These are phyloP conservation scores for Teratosphaeria zuluensis DNA, from an alignment of 2,329 filamentous ascomycete genomes.

Conservation along the genomic window DNA sequence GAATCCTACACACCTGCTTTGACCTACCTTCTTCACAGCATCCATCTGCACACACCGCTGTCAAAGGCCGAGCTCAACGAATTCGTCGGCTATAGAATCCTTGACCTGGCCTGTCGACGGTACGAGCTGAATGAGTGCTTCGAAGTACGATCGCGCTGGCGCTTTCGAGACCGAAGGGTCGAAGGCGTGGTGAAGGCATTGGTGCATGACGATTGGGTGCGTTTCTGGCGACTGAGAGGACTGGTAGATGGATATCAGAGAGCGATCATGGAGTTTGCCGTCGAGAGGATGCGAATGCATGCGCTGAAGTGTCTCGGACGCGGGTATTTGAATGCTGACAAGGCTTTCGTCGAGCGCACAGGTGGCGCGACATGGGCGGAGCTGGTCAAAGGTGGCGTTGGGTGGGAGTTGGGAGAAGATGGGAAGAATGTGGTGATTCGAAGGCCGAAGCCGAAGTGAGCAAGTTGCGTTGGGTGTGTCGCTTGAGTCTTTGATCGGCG, in stretches of 20 bases:
- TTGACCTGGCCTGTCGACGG: slow-evolving; percentile 82
- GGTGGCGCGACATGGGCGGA: slow-evolving; percentile 63
- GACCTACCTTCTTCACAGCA: slow-evolving; percentile 61
- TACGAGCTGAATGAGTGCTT: slow-evolving; percentile 66
- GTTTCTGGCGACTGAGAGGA: slow-evolving; percentile 62
- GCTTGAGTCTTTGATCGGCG: background rate
- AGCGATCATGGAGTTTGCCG: slow-evolving; percentile 72
- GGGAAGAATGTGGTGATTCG: slow-evolving; percentile 67
- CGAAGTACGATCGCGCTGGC: slow-evolving; percentile 51
- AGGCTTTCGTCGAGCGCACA: slow-evolving; percentile 57
- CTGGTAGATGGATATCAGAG: slow-evolving; percentile 72
- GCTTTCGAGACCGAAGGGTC: slow-evolving; percentile 56
- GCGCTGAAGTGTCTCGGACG: slow-evolving; percentile 79
- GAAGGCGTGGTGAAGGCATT: slow-evolving; percentile 60
- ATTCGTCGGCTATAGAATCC: slow-evolving; percentile 67
- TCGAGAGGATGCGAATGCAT: slow-evolving; percentile 62
- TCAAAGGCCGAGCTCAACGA: slow-evolving; percentile 66
- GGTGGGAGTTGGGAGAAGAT: slow-evolving; percentile 64
- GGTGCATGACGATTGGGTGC: slow-evolving; percentile 70
- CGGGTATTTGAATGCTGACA: slow-evolving; percentile 66
- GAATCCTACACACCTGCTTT: slow-evolving; percentile 88
- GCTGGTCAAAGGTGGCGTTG: slow-evolving; percentile 62
- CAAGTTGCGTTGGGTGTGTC: background rate
- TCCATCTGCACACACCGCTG: slow-evolving; percentile 59
- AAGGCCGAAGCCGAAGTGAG: slow-evolving; percentile 39